Conservation (phyloP, 2,329 filamentous ascomycete genomes). For the Sclerotiophoma versabilis region DNA sequence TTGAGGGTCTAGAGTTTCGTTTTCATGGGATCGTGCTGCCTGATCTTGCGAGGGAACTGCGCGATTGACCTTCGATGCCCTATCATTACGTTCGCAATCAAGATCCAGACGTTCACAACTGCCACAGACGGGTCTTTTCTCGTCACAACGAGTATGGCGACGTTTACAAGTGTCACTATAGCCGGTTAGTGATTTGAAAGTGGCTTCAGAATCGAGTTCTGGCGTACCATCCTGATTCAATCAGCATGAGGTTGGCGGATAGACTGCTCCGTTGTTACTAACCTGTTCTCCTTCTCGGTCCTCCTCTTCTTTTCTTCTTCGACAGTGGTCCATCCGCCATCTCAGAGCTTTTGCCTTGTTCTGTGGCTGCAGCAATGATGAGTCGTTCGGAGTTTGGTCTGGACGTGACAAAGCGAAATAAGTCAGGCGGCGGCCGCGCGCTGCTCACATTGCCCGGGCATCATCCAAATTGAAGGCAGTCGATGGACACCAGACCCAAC, state of each 20-base stretch:
- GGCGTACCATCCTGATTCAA: constrained; percentile 10
- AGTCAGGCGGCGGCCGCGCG: constrained; percentile 1
- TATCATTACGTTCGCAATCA: constrained; percentile 36
- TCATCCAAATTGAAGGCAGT: not conserved
- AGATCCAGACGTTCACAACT: constrained; percentile 41
- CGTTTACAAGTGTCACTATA: constrained; percentile 44
- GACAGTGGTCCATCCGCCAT: constrained; percentile 9
- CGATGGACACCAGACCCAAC: not conserved
- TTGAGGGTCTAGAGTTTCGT: constrained; percentile 8
- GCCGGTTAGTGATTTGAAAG: constrained; percentile 5
- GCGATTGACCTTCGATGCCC: constrained; percentile 16
- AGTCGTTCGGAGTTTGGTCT: not conserved
- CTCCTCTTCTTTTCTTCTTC: constrained; percentile 39
- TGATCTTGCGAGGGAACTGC: constrained; percentile 5
- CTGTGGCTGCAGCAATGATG: not conserved
- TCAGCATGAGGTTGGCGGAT: not conserved
- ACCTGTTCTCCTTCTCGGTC: constrained; percentile 38
- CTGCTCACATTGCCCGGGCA: not conserved
- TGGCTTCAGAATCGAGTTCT: not conserved
- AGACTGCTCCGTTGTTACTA: not conserved
- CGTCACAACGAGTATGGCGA: constrained; percentile 46
- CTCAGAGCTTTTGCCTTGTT: not conserved
- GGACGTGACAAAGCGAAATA: constrained; percentile 2
- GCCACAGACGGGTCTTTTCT: constrained; percentile 43
- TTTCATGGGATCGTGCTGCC: constrained; percentile 16